Evolutionary conservation across 225 moss, liverwort and hornwort genomes (phyloP).

Genomic region (Rhytidiadelphus loreus): DNA sequence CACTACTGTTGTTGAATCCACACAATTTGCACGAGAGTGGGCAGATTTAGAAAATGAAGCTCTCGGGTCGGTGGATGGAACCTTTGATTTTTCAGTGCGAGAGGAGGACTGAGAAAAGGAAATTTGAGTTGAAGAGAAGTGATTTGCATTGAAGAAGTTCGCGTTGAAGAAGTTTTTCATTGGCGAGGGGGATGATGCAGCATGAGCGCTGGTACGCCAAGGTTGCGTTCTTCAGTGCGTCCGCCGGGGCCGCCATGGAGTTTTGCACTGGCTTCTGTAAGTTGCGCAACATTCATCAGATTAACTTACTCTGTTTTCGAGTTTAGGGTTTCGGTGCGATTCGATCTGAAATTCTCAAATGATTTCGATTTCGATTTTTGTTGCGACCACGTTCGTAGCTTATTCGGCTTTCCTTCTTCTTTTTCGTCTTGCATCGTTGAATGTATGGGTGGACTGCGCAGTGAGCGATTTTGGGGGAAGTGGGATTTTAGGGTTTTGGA

Average conservation of each 20-base stretch:
- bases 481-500: no score
- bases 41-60: background rate
- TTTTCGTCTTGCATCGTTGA: background rate
- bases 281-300: background rate
- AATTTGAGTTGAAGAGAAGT: background rate
- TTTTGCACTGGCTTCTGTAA: conserved; percentile 40
- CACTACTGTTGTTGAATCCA: background rate
- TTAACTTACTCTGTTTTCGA: background rate
- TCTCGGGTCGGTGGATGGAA: background rate
- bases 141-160: background rate
- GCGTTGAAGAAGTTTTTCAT: background rate
- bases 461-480: no score
- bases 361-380: no score
- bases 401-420: background rate
- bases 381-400: background rate
- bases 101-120: background rate
- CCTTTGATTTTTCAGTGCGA: background rate
- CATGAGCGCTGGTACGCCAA: conserved; percentile 28
- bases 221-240: conserved; percentile 29
- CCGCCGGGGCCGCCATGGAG: conserved; percentile 32
- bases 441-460: background rate
- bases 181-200: conserved; percentile 1
- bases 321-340: background rate
- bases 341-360: background rate
- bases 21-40: background rate